Conservation (phyloP, 2,329 filamentous ascomycete genomes). For the Fusarium sp. region DNA sequence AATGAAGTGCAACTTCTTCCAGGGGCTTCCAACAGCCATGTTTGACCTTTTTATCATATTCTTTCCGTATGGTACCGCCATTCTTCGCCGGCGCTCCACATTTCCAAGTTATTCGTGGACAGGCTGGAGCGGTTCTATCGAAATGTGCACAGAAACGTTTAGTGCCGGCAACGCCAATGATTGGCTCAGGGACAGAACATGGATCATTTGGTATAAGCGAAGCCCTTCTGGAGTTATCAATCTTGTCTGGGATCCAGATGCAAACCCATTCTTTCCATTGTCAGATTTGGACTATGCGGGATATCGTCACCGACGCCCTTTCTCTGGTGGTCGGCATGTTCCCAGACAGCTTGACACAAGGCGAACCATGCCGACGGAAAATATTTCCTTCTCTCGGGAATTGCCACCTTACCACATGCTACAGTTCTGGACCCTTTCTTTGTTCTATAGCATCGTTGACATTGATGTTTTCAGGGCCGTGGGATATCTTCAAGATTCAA, state of each 20-base stretch:
- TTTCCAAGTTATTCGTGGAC: background rate
- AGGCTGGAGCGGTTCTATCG: background rate
- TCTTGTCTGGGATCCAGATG: background rate
- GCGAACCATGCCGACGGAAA: fast-evolving
- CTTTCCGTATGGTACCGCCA: fast-evolving
- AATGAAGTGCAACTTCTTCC: fast-evolving
- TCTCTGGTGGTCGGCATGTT: fast-evolving
- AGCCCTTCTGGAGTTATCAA: fast-evolving
- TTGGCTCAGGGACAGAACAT: fast-evolving
- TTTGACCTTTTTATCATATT: fast-evolving
- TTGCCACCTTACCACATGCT: background rate
- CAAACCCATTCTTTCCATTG: background rate
- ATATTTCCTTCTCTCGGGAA: fast-evolving
- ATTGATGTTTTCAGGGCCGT: background rate
- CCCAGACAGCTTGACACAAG: background rate
- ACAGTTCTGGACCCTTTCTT: background rate
- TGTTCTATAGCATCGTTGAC: background rate
- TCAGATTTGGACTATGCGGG: fast-evolving
- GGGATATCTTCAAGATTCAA: fast-evolving
- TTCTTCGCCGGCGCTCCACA: fast-evolving
- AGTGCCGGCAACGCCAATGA: too few species aligned
- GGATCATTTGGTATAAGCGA: fast-evolving
- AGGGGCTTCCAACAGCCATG: fast-evolving
- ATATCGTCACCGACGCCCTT: background rate
- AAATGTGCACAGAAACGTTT: too few species aligned